These are phyloP conservation scores for Pseudophaeomoniella oleicola DNA, from an alignment of 2,329 filamentous ascomycete genomes.

Conservation along the genomic window DNA sequence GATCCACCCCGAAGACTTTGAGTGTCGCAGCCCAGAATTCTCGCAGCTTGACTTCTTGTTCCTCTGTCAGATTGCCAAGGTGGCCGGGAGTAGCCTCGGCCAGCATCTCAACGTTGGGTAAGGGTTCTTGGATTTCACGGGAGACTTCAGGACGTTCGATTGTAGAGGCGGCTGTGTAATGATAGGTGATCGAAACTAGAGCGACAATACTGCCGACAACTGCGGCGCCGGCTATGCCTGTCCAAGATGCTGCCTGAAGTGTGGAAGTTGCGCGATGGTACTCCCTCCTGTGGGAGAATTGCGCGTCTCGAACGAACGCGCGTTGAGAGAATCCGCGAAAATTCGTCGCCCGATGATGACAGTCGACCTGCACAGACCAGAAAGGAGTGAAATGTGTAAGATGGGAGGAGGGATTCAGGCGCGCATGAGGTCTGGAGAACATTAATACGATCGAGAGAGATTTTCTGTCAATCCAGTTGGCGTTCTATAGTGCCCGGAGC, in stretches of 20 bases:
- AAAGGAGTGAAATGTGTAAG: neutral
- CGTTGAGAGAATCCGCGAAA: too few species aligned
- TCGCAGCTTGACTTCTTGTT: conserved; percentile 76
- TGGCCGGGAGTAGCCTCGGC: conserved; percentile 48
- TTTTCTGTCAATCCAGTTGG: too few species aligned
- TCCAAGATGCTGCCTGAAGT: neutral
- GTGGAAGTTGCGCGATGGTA: too few species aligned
- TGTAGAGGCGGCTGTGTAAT: neutral
- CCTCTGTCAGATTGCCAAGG: conserved; percentile 72
- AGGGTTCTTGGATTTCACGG: neutral
- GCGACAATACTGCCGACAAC: neutral
- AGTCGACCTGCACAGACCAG: neutral
- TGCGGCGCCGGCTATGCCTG: neutral
- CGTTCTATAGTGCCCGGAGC: too few species aligned
- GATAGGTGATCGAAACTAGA: neutral
- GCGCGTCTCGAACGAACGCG: too few species aligned
- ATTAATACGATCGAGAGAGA: neutral
- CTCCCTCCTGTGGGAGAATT: too few species aligned
- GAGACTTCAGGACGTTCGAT: neutral
- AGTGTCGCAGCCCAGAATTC: conserved; percentile 71
- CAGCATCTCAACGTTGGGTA: conserved; percentile 21
- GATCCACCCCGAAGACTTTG: conserved; percentile 54
- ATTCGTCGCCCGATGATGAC: too few species aligned
- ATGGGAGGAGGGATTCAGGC: neutral
- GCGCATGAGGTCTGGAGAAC: neutral